Evolutionary conservation across 352 stramenopile genomes (phyloP).

Genomic region (Phytophthora pistaciae): DNA sequence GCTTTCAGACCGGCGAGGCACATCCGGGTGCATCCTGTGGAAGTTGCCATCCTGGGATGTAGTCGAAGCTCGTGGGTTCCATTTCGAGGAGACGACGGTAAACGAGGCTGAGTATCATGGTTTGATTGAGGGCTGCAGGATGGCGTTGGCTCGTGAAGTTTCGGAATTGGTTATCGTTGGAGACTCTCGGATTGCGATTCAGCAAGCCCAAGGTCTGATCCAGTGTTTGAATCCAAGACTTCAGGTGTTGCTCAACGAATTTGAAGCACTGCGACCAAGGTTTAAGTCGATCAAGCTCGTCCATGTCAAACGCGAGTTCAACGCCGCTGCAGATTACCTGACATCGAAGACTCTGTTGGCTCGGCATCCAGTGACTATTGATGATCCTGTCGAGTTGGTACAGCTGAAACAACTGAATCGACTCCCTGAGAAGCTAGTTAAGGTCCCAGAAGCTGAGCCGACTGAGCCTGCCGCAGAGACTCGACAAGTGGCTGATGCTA

Average conservation of each 20-base stretch:
- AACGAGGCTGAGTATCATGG: constrained; percentile 11
- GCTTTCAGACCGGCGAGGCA: not conserved
- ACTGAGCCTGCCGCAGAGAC: not conserved
- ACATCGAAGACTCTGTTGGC: not conserved
- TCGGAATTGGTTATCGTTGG: not conserved
- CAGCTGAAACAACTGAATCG: constrained; percentile 1
- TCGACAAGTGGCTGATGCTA: not conserved
- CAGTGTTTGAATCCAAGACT: constrained; percentile 6
- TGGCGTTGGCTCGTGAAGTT: not conserved
- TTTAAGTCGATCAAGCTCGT: not conserved
- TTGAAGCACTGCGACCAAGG: not conserved
- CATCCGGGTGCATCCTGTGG: constrained; percentile 3
- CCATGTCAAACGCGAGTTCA: constrained; percentile 6
- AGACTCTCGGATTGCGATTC: constrained; percentile 12
- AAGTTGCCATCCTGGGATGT: constrained; percentile 6
- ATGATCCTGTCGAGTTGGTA: not conserved
- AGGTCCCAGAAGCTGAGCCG: not conserved
- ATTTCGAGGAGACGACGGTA: not conserved
- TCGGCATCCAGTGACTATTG: not conserved
- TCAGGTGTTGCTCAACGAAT: not conserved
- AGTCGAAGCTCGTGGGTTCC: not conserved
- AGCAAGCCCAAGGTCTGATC: constrained; percentile 17
- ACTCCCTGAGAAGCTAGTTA: not conserved
- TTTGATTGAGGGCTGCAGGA: not conserved
- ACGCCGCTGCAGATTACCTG: not conserved